phyloP scores from a whole-genome alignment of 1,284 basidiomycete species.

The Pterula multifida region DNA sequence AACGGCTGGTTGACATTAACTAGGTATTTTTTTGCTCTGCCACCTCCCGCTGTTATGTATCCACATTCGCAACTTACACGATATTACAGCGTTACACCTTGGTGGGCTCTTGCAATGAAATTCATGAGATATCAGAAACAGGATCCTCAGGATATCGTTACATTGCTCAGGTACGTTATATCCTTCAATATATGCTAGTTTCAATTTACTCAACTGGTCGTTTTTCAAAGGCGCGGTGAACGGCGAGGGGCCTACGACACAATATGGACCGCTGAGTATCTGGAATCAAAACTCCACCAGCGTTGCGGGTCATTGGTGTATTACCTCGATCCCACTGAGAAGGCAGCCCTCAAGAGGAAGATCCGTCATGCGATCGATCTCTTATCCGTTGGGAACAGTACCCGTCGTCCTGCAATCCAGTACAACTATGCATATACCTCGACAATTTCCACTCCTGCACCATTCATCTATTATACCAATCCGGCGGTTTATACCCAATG shows the following conservation, averaged over 20 bases:
- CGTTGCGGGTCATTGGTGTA: neutral
- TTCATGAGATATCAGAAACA: constrained; percentile 51
- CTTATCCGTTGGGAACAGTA: neutral
- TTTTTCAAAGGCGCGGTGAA: neutral
- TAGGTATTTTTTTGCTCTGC: neutral
- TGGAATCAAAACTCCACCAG: neutral
- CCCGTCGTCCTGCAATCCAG: neutral
- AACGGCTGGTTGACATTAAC: neutral
- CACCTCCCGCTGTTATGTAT: constrained; percentile 34
- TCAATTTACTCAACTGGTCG: neutral
- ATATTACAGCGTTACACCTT: constrained; percentile 38
- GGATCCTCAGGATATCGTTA: constrained; percentile 39
- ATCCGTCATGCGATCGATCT: neutral
- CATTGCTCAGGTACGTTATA: constrained; percentile 28
- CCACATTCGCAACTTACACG: constrained; percentile 21
- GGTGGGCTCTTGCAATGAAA: constrained; percentile 59
- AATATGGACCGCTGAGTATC: neutral
- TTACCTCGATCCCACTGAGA: neutral
- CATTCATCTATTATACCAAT: neutral
- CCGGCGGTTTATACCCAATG: neutral
- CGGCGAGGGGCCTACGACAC: neutral
- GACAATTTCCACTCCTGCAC: neutral
- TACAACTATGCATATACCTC: neutral
- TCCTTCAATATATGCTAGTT: neutral
- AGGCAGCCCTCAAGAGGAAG: neutral